Evolutionary conservation across 1,284 basidiomycete species (phyloP), one percentile per base, ranked within the genome.

Genomic region (Grifola frondosa): DNA sequence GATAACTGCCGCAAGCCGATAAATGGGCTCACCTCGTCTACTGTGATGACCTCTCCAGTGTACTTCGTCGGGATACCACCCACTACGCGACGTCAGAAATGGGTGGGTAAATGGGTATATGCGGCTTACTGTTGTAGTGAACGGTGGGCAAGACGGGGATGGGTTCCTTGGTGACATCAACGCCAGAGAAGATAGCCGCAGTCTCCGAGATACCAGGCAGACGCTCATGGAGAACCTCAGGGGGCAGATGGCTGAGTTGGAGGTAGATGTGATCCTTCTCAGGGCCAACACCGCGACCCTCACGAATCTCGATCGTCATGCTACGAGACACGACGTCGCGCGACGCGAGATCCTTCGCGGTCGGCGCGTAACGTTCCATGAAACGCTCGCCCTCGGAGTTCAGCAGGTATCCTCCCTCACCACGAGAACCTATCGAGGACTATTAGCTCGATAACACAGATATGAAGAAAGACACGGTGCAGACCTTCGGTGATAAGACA

Each of bases 171-270:
- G 97, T 99, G 52, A 99, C 97, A 68, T 99, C 97, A 54, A 99
- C 97, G 70, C 97, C 97, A 62, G 93, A 84, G 74, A 99, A 99
- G 64, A 99, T 99, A 52, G 96, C 90, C 26, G 97, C 97, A 10
- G 97, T 99, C 78, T 99, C 97, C 40, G 97, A 99, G 66, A 99
- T 99, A 81, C 97, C 97, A 52, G 97, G 97, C 35, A 99, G 78
- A 65, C 97, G 88, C 71, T 99, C 96, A 68, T 94, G 94, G 49
- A 99, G 84, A 57, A 99, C 84, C 58, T 97, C 93, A 39, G 97
- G 80, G 46, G 97, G 97, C 31, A 99, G 74, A 76, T 99, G 97
- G 62, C 92, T 97, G 62, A 99, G 85, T 69, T 99, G 97, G 53
- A 99, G 77, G 75, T 88, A 97, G 65, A 97, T 75, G 75, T 99